Evolutionary conservation across 345 rosid species (phyloP).

Genomic region (Eucalyptus pauciflora): DNA sequence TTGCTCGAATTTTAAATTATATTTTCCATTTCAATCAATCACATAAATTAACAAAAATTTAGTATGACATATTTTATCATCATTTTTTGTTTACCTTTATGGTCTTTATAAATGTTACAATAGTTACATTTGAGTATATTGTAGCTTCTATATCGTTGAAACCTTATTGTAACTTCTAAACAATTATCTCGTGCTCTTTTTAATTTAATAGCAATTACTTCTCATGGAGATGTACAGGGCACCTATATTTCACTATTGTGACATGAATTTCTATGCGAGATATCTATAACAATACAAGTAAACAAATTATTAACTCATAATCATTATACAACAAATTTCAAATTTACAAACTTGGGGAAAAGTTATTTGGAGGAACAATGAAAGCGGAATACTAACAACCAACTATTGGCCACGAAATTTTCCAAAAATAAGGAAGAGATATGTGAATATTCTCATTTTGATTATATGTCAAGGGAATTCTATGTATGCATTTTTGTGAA

Average conservation of each 20-base stretch:
- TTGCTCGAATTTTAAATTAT: neutral
- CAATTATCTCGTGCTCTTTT: too few relatives aligned
- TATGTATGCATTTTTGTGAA: neutral
- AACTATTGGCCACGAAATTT: neutral
- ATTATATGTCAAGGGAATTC: neutral
- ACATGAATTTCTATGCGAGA: neutral
- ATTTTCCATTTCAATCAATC: neutral
- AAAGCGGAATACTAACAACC: neutral
- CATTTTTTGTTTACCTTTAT: neutral
- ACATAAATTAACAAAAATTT: neutral
- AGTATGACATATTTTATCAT: neutral
- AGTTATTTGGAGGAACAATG: neutral
- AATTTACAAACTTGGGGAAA: neutral
- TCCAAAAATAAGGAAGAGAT: neutral
- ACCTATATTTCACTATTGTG: neutral
- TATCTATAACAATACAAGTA: neutral
- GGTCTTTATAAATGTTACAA: neutral
- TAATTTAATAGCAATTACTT: too few relatives aligned
- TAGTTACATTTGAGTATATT: neutral
- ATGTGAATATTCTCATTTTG: neutral
- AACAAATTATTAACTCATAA: too few relatives aligned
- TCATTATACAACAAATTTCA: neutral
- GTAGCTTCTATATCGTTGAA: too few relatives aligned
- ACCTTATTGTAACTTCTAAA: neutral
- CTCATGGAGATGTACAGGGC: neutral